Percentiles rank a stretch among this genome's conserved stretches.
Evolutionary conservation across 192 early-diverging fungal genomes (phyloP).

Genomic region (Paraglomus brasilianum): DNA sequence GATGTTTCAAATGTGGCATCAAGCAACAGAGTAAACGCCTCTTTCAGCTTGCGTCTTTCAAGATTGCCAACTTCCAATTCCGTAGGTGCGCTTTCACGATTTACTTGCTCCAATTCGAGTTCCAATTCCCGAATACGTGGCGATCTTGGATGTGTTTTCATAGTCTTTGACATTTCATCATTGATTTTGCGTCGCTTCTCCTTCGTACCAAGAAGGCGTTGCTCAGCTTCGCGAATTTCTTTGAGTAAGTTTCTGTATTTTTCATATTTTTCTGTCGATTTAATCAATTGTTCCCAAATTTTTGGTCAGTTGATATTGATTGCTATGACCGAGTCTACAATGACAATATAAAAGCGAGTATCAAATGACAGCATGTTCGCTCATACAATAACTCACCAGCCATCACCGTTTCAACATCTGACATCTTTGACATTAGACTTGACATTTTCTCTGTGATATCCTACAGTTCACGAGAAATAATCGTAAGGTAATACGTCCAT

Average conservation of each 20-base stretch:
- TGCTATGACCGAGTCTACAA: too few relatives aligned
- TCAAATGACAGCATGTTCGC: neutral
- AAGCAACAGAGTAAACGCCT: slow-evolving; percentile 36
- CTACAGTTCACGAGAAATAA: slow-evolving; percentile 5
- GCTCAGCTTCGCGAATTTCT: slow-evolving; percentile 26
- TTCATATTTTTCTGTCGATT: slow-evolving; percentile 32
- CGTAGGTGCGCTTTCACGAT: slow-evolving; percentile 31
- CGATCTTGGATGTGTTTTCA: slow-evolving; percentile 29
- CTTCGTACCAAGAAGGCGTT: slow-evolving; percentile 9
- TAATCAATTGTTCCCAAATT: too few relatives aligned
- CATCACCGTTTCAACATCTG: slow-evolving; percentile 22
- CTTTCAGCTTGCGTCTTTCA: slow-evolving; percentile 37
- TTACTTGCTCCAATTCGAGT: slow-evolving; percentile 33
- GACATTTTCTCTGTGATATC: slow-evolving; percentile 29
- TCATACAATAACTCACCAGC: slow-evolving; percentile 9
- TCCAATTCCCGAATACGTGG: slow-evolving; percentile 37
- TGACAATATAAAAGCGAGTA: neutral
- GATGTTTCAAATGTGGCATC: slow-evolving; percentile 43
- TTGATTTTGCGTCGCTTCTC: slow-evolving; percentile 26
- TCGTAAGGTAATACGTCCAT: neutral
- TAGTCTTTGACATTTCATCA: slow-evolving; percentile 19
- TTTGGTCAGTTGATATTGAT: too few relatives aligned
- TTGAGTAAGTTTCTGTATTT: slow-evolving; percentile 29
- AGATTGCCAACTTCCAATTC: slow-evolving; percentile 42
- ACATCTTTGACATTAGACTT: slow-evolving; percentile 14